phyloP scores from a whole-genome alignment of 306 rosid genomes.

The Acacia melanoxylon region DNA sequence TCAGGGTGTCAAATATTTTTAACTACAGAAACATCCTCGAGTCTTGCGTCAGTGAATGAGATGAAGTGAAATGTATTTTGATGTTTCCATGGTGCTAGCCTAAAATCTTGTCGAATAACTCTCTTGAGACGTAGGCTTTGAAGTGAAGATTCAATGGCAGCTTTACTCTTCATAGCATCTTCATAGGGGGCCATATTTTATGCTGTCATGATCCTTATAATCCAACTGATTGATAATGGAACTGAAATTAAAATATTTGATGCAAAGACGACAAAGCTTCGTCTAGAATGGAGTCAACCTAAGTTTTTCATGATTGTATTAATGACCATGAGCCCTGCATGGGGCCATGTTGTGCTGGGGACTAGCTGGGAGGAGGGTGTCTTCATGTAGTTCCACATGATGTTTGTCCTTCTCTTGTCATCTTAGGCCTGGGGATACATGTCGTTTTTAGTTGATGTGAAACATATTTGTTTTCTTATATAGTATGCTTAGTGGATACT shows the following conservation, averaged over 20 bases:
- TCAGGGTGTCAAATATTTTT: background rate
- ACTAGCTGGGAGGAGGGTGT: background rate
- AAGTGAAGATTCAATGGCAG: background rate
- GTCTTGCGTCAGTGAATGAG: background rate
- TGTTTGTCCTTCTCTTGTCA: background rate
- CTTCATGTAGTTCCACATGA: background rate
- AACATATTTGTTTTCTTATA: background rate
- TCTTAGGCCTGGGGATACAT: background rate
- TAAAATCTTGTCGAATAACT: background rate
- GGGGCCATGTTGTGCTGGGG: background rate
- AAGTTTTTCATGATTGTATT: background rate
- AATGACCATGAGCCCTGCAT: background rate
- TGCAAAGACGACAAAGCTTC: conserved; percentile 13
- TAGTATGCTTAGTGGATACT: background rate
- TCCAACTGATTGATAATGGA: conserved; percentile 3
- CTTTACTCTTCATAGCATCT: background rate
- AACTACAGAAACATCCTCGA: background rate
- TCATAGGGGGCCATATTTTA: background rate
- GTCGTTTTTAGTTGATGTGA: background rate
- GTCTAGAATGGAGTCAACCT: background rate
- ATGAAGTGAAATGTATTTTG: background rate
- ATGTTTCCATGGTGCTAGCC: conserved; percentile 3
- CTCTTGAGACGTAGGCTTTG: background rate
- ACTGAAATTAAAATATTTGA: background rate
- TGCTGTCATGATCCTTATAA: background rate